Conservation (phyloP, 768 basidiomycete genomes). For the Leccinum disarticulatum region DNA sequence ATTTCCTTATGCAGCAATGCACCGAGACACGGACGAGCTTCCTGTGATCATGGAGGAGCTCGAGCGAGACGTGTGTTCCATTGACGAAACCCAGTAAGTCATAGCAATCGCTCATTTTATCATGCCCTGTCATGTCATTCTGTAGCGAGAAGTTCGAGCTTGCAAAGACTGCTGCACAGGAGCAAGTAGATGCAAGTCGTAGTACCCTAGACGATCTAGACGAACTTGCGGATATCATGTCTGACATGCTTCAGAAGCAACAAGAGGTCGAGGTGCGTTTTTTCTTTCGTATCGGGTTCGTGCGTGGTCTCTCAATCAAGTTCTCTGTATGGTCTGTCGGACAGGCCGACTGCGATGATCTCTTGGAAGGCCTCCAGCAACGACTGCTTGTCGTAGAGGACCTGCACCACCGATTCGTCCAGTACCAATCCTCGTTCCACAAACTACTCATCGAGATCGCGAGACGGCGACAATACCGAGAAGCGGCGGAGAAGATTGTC, state of each 20-base stretch:
- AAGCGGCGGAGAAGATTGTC: constrained; percentile 64
- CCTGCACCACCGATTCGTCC: constrained; percentile 63
- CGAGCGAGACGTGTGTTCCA: constrained; percentile 53
- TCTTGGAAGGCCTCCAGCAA: constrained; percentile 55
- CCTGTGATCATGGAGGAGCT: constrained; percentile 73
- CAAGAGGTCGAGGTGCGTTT: constrained; percentile 61
- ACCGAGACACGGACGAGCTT: constrained; percentile 76
- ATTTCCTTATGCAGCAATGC: constrained; percentile 55
- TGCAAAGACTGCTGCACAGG: constrained; percentile 43
- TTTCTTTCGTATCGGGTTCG: background rate
- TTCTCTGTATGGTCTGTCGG: background rate
- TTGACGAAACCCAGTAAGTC: constrained; percentile 59
- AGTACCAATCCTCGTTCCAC: constrained; percentile 71
- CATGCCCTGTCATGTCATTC: constrained; percentile 1
- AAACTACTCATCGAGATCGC: constrained; percentile 74
- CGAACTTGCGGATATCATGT: constrained; percentile 77
- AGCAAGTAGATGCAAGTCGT: constrained; percentile 50
- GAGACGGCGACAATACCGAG: constrained; percentile 64
- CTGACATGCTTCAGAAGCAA: constrained; percentile 70
- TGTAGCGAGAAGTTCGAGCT: constrained; percentile 52
- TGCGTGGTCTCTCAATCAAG: background rate
- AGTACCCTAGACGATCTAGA: constrained; percentile 64
- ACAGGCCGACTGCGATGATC: constrained; percentile 53
- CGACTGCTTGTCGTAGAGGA: constrained; percentile 63
- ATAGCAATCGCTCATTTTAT: background rate